A percentile compares a stretch with the other conserved stretches of the same genome.
These are phyloP conservation scores for Leavenworthia alabamica DNA, from an alignment of 345 rosid species.

Conservation along the genomic window DNA sequence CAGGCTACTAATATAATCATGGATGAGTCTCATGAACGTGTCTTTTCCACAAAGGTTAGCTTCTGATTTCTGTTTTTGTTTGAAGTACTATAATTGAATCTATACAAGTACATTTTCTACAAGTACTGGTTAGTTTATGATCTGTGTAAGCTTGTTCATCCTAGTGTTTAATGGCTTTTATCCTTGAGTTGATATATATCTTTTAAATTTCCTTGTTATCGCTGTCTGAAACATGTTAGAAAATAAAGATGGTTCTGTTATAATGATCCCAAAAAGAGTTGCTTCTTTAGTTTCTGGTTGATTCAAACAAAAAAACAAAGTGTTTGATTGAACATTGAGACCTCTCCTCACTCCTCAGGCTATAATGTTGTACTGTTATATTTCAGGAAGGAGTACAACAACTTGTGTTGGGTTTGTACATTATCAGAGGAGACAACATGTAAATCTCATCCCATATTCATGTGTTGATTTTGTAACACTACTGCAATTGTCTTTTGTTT, in stretches of 20 bases:
- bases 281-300: not conserved
- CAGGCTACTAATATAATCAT: slow-evolving; percentile 88
- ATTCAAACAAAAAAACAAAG: not conserved
- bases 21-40: slow-evolving; percentile 90
- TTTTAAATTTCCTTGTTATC: not conserved
- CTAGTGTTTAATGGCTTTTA: not conserved
- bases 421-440: slow-evolving; percentile 98
- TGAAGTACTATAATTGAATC: not conserved
- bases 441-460: slow-evolving; percentile 22
- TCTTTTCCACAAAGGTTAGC: slow-evolving; percentile 74
- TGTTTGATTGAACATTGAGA: not conserved
- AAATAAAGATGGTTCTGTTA: not conserved
- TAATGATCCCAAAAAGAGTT: not conserved
- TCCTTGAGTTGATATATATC: not conserved
- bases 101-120: not conserved
- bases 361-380: not conserved
- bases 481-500: not conserved
- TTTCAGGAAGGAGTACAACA: slow-evolving; percentile 94
- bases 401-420: slow-evolving; percentile 86
- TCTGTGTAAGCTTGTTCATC: not conserved
- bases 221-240: not conserved
- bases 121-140: not conserved
- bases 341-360: not conserved
- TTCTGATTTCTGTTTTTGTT: not conserved
- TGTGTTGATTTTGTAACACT: not conserved